Conservation (phyloP, 139 green algal species). For the Nannochloris sp. region DNA sequence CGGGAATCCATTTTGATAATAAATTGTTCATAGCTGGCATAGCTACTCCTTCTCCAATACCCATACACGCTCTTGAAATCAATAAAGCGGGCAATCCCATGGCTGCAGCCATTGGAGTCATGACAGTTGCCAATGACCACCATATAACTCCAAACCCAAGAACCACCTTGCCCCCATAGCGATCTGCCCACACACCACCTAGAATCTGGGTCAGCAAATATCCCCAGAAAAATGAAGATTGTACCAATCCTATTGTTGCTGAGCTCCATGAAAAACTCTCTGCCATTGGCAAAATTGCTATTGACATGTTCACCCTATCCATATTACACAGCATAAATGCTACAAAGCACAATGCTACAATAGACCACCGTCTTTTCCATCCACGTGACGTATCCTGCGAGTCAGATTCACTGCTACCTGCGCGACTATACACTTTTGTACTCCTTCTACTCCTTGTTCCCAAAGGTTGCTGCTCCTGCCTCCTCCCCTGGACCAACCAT, state of each 20-base stretch:
- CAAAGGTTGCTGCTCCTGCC: not conserved
- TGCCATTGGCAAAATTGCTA: constrained; percentile 94
- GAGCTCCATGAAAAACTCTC: constrained; percentile 74
- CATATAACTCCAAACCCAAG: constrained; percentile 91
- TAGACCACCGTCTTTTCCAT: constrained; percentile 66
- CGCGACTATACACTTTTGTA: too few species aligned
- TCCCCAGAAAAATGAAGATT: constrained; percentile 95
- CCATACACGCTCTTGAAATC: constrained; percentile 76
- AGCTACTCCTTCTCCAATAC: constrained; percentile 93
- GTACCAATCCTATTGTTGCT: constrained; percentile 84
- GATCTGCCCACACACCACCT: constrained; percentile 87
- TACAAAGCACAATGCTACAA: constrained; percentile 79
- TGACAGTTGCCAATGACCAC: constrained; percentile 85
- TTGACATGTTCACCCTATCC: constrained; percentile 95
- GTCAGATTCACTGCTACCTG: not conserved
- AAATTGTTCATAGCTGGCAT: constrained; percentile 99
- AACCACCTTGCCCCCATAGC: constrained; percentile 85
- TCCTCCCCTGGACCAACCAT: not conserved
- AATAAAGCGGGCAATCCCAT: constrained; percentile 75
- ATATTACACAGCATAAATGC: constrained; percentile 95
- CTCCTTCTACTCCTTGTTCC: not conserved
- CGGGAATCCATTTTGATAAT: constrained; percentile 86
- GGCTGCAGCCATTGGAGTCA: constrained; percentile 81
- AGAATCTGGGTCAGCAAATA: constrained; percentile 74
- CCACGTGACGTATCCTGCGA: constrained; percentile 19